Base-by-base conservation (phyloP, 495 filamentous ascomycete species). In the Achaetomiella virescens region DNA sequence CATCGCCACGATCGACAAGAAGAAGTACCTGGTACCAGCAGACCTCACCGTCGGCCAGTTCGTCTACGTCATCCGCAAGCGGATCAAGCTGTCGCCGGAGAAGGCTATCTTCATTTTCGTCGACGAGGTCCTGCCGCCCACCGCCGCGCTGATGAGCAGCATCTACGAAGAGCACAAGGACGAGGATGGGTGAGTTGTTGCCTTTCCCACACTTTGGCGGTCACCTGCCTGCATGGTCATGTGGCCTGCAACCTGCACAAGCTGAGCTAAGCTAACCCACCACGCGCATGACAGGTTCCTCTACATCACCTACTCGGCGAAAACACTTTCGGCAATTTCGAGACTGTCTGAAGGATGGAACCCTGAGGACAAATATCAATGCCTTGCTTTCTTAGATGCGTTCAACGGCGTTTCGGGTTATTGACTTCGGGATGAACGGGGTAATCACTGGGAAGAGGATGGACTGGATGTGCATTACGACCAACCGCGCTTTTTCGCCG, bases 21-120 rank as follows among this genome's bases (percentile, higher is more conserved):
- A 99, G 85, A 99, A 99, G 78, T 99, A 99, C 68, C 84, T 99
- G 8, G 93, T 99, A 17, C 93, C 93, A 1, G 90, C 93, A 56
- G 93, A 99, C 70, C 84, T 99, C 62, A 99, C 95, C 52, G 93
- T 99, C 38, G 93, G 93, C 63, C 93, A 99, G 85, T 99, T 99
- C 72, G 93, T 99, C 77, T 99, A 99, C 72, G 93, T 99, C 46
- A 99, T 99, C 75, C 90, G 93, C 71, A 99, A 99, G 81, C 87
- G 93, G 63, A 99, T 99, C 79, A 99, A 99, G 89, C 81, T 99
- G 50, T 96, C 91, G 11, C 93, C 93, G 8, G 93, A 99, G 80
- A 99, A 99, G 81, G 93, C 93, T 62, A 99, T 99, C 80, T 99
- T 99, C 82, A 99, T 99, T 82, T 99, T 97, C 77, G 93, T 99